Conservation (phyloP, 352 stramenopile species). For the Globisporangium cylindrosporum region DNA sequence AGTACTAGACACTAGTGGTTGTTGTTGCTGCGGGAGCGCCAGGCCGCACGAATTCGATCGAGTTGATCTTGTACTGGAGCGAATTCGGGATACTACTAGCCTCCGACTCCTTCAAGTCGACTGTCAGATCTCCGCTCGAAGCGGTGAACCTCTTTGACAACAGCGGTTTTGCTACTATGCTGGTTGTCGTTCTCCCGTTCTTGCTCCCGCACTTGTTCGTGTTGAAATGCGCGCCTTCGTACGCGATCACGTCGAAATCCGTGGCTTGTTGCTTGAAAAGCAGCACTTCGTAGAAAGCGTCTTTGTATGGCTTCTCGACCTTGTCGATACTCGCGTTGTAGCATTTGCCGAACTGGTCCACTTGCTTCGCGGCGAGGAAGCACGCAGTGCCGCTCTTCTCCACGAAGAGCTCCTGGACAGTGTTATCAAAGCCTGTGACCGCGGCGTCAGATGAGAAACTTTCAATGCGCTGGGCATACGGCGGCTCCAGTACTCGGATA, state of each 20-base stretch:
- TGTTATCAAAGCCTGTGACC: background rate
- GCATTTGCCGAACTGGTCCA: background rate
- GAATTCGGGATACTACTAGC: background rate
- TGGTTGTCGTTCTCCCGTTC: background rate
- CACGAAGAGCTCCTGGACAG: background rate
- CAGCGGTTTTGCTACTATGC: background rate
- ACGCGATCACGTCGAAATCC: background rate
- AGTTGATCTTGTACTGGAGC: background rate
- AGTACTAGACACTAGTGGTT: background rate
- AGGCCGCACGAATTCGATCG: background rate
- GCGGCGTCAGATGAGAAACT: background rate
- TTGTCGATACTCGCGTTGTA: background rate
- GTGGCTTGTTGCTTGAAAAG: background rate
- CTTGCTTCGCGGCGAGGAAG: background rate
- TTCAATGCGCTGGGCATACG: background rate
- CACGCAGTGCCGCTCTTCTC: background rate
- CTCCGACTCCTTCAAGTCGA: background rate
- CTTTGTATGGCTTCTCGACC: background rate
- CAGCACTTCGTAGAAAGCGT: background rate
- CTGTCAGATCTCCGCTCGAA: background rate
- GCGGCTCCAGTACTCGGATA: background rate
- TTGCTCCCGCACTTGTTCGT: background rate
- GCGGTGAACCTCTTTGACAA: background rate
- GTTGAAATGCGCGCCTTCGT: background rate
- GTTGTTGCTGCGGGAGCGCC: background rate